Base-by-base conservation (phyloP, 805 yeast genomes). In the Sugiyamaella valdiviana region DNA sequence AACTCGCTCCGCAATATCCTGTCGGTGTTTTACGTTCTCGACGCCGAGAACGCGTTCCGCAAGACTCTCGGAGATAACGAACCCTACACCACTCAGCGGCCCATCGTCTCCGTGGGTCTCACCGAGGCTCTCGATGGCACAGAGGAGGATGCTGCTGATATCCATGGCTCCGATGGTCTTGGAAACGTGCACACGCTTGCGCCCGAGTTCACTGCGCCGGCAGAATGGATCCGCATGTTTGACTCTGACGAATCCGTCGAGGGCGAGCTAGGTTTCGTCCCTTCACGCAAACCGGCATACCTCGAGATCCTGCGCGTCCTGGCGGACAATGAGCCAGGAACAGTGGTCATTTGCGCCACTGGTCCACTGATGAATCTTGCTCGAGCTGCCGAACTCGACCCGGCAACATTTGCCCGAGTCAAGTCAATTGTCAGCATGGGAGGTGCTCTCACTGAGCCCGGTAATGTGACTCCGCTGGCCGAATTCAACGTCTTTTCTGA, bases 301-400 rank as follows among this genome's bases (percentile, higher is more conserved):
- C 53, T 55, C 10, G 71, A 62, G n/a, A 70, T 70, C 32, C 62
- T 70, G 16, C 63, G 62, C 3, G 52, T 68, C 3, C 59, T 70
- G n/a, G 52, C 57, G 1, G 36, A 48, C 5, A 69, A 70, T 50
- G 69, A 67, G 2, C 59, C 55, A 39, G 55, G 59, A 39, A 57
- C 73, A 0, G 73, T 70, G 14, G 66, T 68, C 4, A 60, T 70
- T 16, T 56, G 60, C 6, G 65, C 73, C 6, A 57, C 71, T 9
- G 74, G 74, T 6, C 74, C 74, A 6, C 53, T 68, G 35, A 65
- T 68, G 44, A 70, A 70, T 55, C 41, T 67, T n/a, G 72, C 73
- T 21, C 56, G 51, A 46, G 74, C 74, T 2, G 71, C 72, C 1
- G 57, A 64, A 40, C 46, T 50, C n/a, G 72, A 70, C 42, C 69